These are phyloP conservation scores for Rachicladosporium sp. DNA, from an alignment of 2,329 filamentous ascomycete genomes.

Conservation along the genomic window DNA sequence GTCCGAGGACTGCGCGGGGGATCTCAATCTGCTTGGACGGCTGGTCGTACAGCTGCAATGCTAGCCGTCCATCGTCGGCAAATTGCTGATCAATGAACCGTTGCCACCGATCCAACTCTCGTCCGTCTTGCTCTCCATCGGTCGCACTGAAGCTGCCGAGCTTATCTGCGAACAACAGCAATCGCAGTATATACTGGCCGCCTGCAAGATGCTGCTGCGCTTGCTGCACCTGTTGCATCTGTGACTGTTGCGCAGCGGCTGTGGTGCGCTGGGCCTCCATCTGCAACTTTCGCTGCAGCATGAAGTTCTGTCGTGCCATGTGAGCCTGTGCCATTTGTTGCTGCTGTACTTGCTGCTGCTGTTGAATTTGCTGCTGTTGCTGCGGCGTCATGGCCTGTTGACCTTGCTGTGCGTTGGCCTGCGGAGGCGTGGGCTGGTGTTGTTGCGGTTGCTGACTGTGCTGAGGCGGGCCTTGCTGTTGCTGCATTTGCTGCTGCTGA, in stretches of 20 bases:
- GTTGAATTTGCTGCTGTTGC: slow-evolving; percentile 26
- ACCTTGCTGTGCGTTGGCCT: slow-evolving; percentile 5
- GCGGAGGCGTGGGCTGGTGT: slow-evolving; percentile 5
- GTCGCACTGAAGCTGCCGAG: slow-evolving; percentile 42
- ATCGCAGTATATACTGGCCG: slow-evolving; percentile 36
- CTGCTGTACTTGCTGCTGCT: slow-evolving; percentile 13
- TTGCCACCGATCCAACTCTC: slow-evolving; percentile 67
- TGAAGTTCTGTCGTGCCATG: slow-evolving; percentile 5
- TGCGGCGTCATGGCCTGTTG: slow-evolving; percentile 33
- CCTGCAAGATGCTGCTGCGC: slow-evolving; percentile 15
- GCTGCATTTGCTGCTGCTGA: slow-evolving; percentile 22
- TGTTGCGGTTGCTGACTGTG: slow-evolving; percentile 18
- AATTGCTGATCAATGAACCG: slow-evolving; percentile 73
- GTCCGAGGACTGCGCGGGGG: slow-evolving; percentile 63
- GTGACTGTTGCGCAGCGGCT: slow-evolving; percentile 10
- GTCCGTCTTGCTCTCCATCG: slow-evolving; percentile 40
- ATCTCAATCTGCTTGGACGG: slow-evolving; percentile 46
- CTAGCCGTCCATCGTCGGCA: slow-evolving; percentile 61
- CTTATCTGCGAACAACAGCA: slow-evolving; percentile 45
- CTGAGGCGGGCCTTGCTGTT: slow-evolving; percentile 26
- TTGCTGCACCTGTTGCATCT: slow-evolving; percentile 10
- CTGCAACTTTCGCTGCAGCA: slow-evolving; percentile 21
- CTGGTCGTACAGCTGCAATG: slow-evolving; percentile 40
- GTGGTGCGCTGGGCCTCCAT: slow-evolving; percentile 21
- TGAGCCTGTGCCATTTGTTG: slow-evolving; percentile 16